phyloP scores from a whole-genome alignment of 306 rosid species.

The peach (Prunus persica) region DNA sequence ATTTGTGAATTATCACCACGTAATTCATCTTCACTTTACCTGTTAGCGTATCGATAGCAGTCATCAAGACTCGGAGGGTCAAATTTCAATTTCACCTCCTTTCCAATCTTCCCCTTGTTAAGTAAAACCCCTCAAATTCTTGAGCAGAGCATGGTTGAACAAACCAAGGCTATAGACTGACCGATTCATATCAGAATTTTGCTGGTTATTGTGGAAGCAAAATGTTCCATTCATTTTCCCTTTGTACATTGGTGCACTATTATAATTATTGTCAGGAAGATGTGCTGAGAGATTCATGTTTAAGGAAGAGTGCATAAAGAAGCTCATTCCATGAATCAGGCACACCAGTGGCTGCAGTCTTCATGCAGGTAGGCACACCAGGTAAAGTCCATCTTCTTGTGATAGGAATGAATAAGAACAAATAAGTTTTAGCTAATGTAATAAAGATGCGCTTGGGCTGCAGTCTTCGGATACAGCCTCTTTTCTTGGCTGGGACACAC shows the following conservation, averaged over 20 bases:
- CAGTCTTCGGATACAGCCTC: no score
- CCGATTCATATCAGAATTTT: no score
- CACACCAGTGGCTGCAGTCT: slow-evolving; percentile 83
- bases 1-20: background rate
- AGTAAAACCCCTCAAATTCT: background rate
- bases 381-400: no score
- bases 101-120: background rate
- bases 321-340: slow-evolving; percentile 93
- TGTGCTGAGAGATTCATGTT: slow-evolving; percentile 22
- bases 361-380: no score
- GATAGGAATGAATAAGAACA: no score
- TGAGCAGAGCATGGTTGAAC: background rate
- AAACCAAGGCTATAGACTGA: no score
- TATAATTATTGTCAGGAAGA: no score
- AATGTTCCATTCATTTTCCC: no score
- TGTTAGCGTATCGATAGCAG: background rate
- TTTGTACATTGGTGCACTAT: no score
- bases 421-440: no score
- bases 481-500: slow-evolving; percentile 3
- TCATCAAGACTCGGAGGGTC: background rate
- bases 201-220: no score
- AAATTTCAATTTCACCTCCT: background rate
- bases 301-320: slow-evolving; percentile 68
- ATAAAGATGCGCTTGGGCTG: no score
- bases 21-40: background rate